These are phyloP conservation scores for Thelonectria rubi DNA, from an alignment of 2,329 filamentous ascomycete genomes.

Conservation along the genomic window DNA sequence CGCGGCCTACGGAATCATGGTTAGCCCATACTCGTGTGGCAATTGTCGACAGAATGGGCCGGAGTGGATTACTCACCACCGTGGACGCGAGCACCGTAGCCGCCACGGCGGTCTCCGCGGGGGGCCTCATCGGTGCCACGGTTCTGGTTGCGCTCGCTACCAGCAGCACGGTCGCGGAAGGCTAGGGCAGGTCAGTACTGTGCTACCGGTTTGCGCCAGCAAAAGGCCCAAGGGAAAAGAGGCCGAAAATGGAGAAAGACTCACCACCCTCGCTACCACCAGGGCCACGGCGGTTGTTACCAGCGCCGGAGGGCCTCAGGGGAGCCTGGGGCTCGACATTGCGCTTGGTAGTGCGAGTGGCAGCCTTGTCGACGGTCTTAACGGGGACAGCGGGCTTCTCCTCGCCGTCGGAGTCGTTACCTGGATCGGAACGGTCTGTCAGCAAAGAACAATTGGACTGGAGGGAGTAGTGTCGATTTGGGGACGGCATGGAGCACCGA, in stretches of 20 bases:
- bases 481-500: conserved; percentile 26
- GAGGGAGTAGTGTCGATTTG: conserved; percentile 28
- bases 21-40: conserved; percentile 2
- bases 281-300: conserved; percentile 63
- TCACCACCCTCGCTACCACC: conserved; percentile 88
- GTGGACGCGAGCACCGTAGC: conserved; percentile 70
- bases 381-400: conserved; percentile 82
- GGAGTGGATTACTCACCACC: conserved; percentile 56
- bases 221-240: background rate
- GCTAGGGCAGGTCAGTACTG: conserved; percentile 59
- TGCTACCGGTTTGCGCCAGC: conserved; percentile 4
- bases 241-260: conserved; percentile 47
- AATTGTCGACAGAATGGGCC: background rate
- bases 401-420: conserved; percentile 69
- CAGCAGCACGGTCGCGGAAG: conserved; percentile 88
- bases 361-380: conserved; percentile 88
- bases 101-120: conserved; percentile 65
- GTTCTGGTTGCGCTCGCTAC: conserved; percentile 82
- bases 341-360: conserved; percentile 81
- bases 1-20: conserved; percentile 55
- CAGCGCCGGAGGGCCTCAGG: conserved; percentile 52
- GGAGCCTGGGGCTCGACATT: conserved; percentile 81
- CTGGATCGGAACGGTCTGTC: conserved; percentile 47
- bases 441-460: conserved; percentile 38
- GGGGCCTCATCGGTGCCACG: conserved; percentile 77